Conservation (phyloP, 1,139 yeast genomes). For the Yamadazyma conglobata region DNA sequence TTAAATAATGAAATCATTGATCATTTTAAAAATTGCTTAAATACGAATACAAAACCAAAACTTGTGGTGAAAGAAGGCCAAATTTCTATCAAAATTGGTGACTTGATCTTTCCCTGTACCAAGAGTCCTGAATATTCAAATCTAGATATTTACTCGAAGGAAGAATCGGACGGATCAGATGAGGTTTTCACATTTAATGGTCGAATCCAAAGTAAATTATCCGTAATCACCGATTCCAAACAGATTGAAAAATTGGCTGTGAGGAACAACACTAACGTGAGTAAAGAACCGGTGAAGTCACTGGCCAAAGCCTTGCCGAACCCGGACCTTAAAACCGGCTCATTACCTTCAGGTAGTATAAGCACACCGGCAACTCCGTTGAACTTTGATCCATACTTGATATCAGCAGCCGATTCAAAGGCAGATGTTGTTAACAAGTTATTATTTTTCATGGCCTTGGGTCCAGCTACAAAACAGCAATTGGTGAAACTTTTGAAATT, state of each 20-base stretch:
- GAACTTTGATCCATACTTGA: constrained; percentile 19
- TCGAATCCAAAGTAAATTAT: constrained; percentile 29
- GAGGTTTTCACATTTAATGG: constrained; percentile 24
- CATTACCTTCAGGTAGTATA: no score
- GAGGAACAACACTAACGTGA: no score
- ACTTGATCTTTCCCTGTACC: constrained; percentile 31
- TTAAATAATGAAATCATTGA: constrained; percentile 24
- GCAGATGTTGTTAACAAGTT: constrained; percentile 24
- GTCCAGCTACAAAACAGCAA: constrained; percentile 28
- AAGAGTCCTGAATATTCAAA: constrained; percentile 35
- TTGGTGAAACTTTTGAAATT: constrained; percentile 15
- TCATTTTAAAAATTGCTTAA: constrained; percentile 18
- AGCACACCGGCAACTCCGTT: constrained; percentile 15
- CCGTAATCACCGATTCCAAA: constrained; percentile 18
- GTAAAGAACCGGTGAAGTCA: not conserved
- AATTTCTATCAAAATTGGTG: constrained; percentile 29
- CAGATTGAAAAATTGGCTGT: constrained; percentile 2
- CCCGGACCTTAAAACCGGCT: not conserved
- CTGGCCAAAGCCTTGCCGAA: not conserved
- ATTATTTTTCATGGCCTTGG: constrained; percentile 35
- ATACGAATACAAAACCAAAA: constrained; percentile 23
- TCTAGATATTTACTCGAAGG: constrained; percentile 27
- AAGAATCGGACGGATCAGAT: not conserved
- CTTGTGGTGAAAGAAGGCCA: constrained; percentile 37
- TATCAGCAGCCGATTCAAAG: constrained; percentile 20